phyloP scores from a whole-genome alignment of 139 green algal species.

The Ettlia oleoabundans region DNA sequence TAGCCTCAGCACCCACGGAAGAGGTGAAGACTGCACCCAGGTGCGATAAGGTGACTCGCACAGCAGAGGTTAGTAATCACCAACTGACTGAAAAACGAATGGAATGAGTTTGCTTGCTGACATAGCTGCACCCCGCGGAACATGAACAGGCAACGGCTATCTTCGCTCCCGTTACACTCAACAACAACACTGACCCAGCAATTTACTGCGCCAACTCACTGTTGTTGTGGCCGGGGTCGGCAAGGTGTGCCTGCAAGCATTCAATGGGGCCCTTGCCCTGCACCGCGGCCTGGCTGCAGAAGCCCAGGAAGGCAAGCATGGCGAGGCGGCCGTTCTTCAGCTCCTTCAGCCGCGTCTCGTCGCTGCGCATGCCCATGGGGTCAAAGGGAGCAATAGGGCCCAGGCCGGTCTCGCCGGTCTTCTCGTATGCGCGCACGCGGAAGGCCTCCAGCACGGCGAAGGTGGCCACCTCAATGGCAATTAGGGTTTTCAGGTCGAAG shows the following conservation, averaged over 20 bases:
- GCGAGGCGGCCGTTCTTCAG: slow-evolving; percentile 93
- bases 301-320: slow-evolving; percentile 93
- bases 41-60: neutral
- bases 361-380: slow-evolving; percentile 49
- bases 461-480: slow-evolving; percentile 65
- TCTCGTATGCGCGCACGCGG: slow-evolving; percentile 84
- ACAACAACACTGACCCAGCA: too few species aligned
- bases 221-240: slow-evolving; percentile 88
- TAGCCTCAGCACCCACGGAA: slow-evolving; percentile 78
- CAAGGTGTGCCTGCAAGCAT: slow-evolving; percentile 82
- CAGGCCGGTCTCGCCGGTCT: slow-evolving; percentile 72
- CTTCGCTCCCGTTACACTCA: too few species aligned
- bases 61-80: neutral
- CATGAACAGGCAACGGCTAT: too few species aligned
- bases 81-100: too few species aligned
- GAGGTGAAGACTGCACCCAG: slow-evolving; percentile 76
- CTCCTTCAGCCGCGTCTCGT: slow-evolving; percentile 91
- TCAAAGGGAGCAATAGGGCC: slow-evolving; percentile 47
- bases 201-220: slow-evolving; percentile 77
- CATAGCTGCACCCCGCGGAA: too few species aligned
- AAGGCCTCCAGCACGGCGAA: slow-evolving; percentile 87
- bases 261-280: slow-evolving; percentile 85
- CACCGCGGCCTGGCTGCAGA: slow-evolving; percentile 80
- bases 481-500: slow-evolving; percentile 63
- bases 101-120: too few species aligned